Conservation (phyloP, 2,329 filamentous ascomycete species). For the Thelonectria blattea region DNA sequence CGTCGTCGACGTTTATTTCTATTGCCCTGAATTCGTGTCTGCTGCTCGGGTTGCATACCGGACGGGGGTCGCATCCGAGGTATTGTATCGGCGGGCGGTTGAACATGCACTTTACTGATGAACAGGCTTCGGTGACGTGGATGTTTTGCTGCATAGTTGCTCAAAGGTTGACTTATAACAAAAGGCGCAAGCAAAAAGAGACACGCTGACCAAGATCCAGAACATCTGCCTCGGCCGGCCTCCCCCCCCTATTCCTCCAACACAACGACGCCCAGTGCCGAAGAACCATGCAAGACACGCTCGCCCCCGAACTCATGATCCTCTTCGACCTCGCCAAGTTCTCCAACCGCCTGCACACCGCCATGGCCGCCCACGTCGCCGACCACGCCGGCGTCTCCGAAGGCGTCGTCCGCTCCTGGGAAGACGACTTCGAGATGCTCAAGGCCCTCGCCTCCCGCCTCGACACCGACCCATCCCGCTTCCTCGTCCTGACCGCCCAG, state of each 20-base stretch:
- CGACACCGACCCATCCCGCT: conserved; percentile 55
- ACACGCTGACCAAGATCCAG: conserved; percentile 20
- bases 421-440: conserved; percentile 59
- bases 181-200: no score
- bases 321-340: conserved; percentile 58
- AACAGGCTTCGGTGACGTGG: conserved; percentile 61
- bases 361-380: conserved; percentile 54
- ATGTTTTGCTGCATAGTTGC: conserved; percentile 58
- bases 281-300: conserved; percentile 45
- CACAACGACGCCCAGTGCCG: conserved; percentile 54
- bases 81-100: conserved; percentile 53
- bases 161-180: no score
- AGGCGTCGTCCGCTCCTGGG: conserved; percentile 54
- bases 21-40: conserved; percentile 56
- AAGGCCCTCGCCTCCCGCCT: conserved; percentile 52
- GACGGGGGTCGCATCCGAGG: conserved; percentile 56
- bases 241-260: conserved; percentile 57
- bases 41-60: conserved; percentile 58
- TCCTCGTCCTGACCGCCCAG: conserved; percentile 55
- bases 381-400: conserved; percentile 54
- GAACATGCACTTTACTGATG: conserved; percentile 52
- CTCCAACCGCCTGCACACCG: conserved; percentile 54
- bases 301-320: conserved; percentile 51
- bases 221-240: conserved; percentile 51
- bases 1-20: conserved; percentile 54